Conservation (phyloP, 768 basidiomycete genomes). For the Tylopilus sp. region DNA sequence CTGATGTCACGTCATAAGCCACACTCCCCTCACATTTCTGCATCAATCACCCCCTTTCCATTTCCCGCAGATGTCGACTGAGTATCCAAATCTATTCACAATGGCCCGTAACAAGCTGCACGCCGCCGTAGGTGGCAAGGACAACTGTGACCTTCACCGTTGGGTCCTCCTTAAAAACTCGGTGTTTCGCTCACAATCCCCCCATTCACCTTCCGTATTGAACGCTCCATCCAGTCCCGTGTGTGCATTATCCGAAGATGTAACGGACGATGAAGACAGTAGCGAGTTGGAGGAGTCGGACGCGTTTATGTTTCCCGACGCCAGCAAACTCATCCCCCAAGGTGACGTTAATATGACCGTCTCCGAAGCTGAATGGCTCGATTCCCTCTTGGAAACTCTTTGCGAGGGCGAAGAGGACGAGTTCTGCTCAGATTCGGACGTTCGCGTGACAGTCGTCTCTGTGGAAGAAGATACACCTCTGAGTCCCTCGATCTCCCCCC, state of each 20-base stretch:
- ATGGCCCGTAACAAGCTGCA: slow-evolving; percentile 76
- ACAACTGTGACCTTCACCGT: slow-evolving; percentile 74
- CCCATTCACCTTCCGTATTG: slow-evolving; percentile 31
- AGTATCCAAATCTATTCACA: slow-evolving; percentile 48
- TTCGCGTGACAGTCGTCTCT: slow-evolving; percentile 43
- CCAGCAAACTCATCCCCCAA: slow-evolving; percentile 48
- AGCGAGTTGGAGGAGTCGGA: slow-evolving; percentile 44
- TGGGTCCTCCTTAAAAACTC: slow-evolving; percentile 90
- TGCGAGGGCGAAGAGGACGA: slow-evolving; percentile 72
- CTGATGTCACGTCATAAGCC: slow-evolving; percentile 10
- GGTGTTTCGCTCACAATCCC: slow-evolving; percentile 52
- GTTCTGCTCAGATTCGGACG: slow-evolving; percentile 42
- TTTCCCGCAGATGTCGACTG: slow-evolving; percentile 44
- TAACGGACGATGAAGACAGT: slow-evolving; percentile 49
- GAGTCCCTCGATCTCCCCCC: slow-evolving; percentile 65
- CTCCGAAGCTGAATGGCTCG: slow-evolving; percentile 79
- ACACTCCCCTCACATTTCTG: slow-evolving; percentile 16
- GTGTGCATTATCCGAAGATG: slow-evolving; percentile 35
- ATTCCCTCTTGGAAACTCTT: slow-evolving; percentile 72
- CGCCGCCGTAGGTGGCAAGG: slow-evolving; percentile 55
- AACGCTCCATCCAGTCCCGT: slow-evolving; percentile 18
- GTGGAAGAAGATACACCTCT: slow-evolving; percentile 50
- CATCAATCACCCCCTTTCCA: slow-evolving; percentile 6
- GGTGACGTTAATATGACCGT: slow-evolving; percentile 33
- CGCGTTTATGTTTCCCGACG: slow-evolving; percentile 81